Evolutionary conservation across 495 filamentous ascomycete species (phyloP), one percentile per base, ranked within the genome.

Genomic region (Acidomyces sp.): DNA sequence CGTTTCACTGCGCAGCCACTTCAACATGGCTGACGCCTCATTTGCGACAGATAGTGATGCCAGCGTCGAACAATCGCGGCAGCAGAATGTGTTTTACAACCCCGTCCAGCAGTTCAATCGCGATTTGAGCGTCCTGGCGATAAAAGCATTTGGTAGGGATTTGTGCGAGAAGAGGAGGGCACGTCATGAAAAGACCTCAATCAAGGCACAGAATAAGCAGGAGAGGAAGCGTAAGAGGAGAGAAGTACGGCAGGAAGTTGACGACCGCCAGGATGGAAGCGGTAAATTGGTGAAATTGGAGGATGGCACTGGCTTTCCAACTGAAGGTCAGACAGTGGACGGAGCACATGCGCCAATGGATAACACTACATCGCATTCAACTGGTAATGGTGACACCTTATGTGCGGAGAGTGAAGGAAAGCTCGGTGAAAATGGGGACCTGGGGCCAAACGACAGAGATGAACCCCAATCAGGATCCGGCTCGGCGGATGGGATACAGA

Each of bases 101-200:
- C 88, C 90, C 0, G 93, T 97, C 29, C 92, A 96, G 55, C 92
- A 96, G 59, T 97, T 94, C 67, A 97, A 97, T 63, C 75, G 90
- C 7, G 90, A 97, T 61, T 63, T 97, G 49, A 93, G 83, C 53
- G 81, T 95, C 22, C 70, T 96, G 16, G 82, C 86, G 13, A 92
- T 96, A 52, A 80, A 77, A 53, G 76, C 78, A 0, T 93, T 82
- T 63, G 82, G 77, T 0, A 76, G 90, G 38, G 75, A 85, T 44
- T 55, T 70, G 11, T 37, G 80, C 11, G 67, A 59, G 23, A 45
- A 47, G 50, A 46, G 63, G 46, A 56, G 55, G 36, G 48, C 51
- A 34, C 48, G 41, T 26, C 37, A 59, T 20, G 57, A 60, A 35
- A 57, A 46, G 25, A 48, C 62, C 18, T 54, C 57, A 35, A 56